phyloP scores from a whole-genome alignment of 2,329 filamentous ascomycete species.

The Penicillium sp. region DNA sequence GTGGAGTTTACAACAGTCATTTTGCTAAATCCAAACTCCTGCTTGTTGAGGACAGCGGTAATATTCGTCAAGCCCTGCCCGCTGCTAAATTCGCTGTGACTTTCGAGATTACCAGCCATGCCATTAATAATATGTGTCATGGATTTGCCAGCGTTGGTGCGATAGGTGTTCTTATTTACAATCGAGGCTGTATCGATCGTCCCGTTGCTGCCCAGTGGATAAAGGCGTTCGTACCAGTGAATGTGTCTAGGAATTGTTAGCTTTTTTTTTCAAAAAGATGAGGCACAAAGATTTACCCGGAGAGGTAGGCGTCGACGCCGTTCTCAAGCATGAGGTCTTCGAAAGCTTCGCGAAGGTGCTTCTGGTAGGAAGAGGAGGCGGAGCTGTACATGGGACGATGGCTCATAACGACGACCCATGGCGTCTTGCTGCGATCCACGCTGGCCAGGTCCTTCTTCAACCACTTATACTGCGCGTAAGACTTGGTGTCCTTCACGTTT shows the following conservation, averaged over 20 bases:
- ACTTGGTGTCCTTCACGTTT: constrained; percentile 45
- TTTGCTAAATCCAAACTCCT: constrained; percentile 56
- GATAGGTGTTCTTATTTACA: constrained; percentile 55
- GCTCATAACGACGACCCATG: constrained; percentile 56
- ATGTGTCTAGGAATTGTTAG: constrained; percentile 43
- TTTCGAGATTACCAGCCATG: constrained; percentile 59
- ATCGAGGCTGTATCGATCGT: constrained; percentile 49
- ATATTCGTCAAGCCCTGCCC: constrained; percentile 44
- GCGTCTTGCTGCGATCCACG: constrained; percentile 53
- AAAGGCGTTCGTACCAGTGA: constrained; percentile 54
- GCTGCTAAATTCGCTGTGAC: constrained; percentile 47
- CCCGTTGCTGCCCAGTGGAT: constrained; percentile 42
- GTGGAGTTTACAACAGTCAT: constrained; percentile 48
- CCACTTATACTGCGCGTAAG: constrained; percentile 51
- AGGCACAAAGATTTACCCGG: constrained; percentile 31
- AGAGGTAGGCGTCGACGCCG: constrained; percentile 53
- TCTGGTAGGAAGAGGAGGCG: constrained; percentile 50
- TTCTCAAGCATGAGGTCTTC: constrained; percentile 50
- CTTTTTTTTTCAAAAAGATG: not conserved
- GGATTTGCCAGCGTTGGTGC: constrained; percentile 52
- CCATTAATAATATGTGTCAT: constrained; percentile 58
- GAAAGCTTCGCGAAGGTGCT: constrained; percentile 50
- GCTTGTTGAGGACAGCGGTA: constrained; percentile 51
- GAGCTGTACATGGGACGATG: constrained; percentile 57
- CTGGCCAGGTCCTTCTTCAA: constrained; percentile 45